Percentiles rank a stretch among this genome's conserved stretches.
Conservation (phyloP, 176 grass and related monocot species). For the Alopecurus myosuroides region DNA sequence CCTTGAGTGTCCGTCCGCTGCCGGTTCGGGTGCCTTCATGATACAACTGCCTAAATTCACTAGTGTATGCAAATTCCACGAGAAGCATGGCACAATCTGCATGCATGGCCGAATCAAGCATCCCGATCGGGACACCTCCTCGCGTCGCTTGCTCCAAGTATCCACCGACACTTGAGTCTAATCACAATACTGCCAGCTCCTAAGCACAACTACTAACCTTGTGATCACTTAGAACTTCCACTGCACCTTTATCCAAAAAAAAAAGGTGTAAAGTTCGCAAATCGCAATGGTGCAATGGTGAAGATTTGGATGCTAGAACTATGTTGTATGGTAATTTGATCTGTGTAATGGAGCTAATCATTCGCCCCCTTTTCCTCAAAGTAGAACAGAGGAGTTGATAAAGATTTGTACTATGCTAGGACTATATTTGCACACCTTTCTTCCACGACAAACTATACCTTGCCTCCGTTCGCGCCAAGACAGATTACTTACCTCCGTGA, state of each 20-base stretch:
- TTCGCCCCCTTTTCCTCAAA: background rate
- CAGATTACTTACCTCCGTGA: background rate
- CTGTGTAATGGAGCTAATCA: background rate
- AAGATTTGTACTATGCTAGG: background rate
- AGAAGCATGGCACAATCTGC: slow-evolving; percentile 21
- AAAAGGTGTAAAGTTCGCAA: too few relatives aligned
- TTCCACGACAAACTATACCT: slow-evolving; percentile 79
- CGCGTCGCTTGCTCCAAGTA: background rate
- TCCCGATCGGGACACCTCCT: background rate
- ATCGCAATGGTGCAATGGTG: too few relatives aligned
- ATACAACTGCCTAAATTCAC: background rate
- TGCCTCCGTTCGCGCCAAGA: slow-evolving; percentile 34
- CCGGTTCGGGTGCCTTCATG: background rate
- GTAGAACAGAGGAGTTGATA: background rate
- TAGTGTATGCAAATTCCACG: background rate
- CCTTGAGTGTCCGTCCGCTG: slow-evolving; percentile 31
- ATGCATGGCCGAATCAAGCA: background rate
- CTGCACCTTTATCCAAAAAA: too few relatives aligned
- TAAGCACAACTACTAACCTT: background rate
- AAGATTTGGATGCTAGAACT: too few relatives aligned
- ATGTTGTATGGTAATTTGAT: background rate
- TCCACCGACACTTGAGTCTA: slow-evolving; percentile 10
- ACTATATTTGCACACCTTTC: slow-evolving; percentile 17
- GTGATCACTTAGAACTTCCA: background rate
- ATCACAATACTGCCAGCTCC: background rate